Evolutionary conservation across 2,329 filamentous ascomycete species (phyloP), one percentile per base, ranked within the genome.

Genomic region (Sarocladiaceae sp.): DNA sequence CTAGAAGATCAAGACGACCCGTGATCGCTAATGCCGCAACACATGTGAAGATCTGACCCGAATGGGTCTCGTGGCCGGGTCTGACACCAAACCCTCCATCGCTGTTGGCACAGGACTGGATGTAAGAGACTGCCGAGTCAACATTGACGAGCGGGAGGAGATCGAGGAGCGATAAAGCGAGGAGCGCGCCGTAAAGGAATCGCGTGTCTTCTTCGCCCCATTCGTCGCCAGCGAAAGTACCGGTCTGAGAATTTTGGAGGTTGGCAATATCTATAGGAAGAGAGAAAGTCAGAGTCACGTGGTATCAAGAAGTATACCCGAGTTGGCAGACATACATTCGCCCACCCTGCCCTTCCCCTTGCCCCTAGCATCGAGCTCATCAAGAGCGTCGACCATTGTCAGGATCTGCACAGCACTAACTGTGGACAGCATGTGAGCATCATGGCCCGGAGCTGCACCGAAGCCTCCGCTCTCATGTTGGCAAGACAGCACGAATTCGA

Each of bases 191-290:
- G 59, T 95, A 97, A 10, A 98, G 73, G 60, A 98, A 98, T 19
- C 93, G 82, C 0, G 93, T 97, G 64, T 98, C 93, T 50, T 85
- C 83, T 64, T 98, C 93, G 24, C 93, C 93, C 90, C 90, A 98
- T 63, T 95, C 84, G 58, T 98, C 93, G 41, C 93, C 93, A 45
- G 84, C 80, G 63, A 98, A 97, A 0, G 87, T 93, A 47, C 93
- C 93, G 3, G 84, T 88, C 45, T 84, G 72, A 16, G 69, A 72
- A 59, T 95, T 84, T 59, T 98, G 93, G 43, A 96, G 75, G 50
- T 71, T 70, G 50, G 90, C 84, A 55, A 97, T 89, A 66, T 83
- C 88, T 80, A 55, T 41, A 42, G 19, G 44, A 58, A 50, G 48
- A 34, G 26, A 49, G 45, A 51, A 48, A 53, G 42, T 45, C 32